Evolutionary conservation across 352 stramenopile genomes (phyloP), one percentile per base, ranked within the genome.

Genomic region (Pythium rishiriense): DNA sequence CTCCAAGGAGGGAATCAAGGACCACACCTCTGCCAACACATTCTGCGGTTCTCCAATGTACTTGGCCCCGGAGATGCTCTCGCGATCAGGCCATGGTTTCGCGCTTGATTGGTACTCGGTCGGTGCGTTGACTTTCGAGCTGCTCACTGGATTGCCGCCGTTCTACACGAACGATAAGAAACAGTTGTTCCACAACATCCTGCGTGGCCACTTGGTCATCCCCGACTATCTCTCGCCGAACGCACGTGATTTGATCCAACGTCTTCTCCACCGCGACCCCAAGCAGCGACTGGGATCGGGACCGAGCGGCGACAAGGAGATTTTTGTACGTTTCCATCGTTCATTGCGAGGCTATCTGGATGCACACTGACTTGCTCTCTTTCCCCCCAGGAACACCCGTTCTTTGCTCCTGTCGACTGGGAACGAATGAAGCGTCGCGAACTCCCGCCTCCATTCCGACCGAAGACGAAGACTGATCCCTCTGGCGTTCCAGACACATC

Each of bases 121-220:
- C 6, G 86, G 86, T 48, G 84, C 84, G 1, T 64, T 94, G 43
- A 64, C 91, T 19, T 93, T 92, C 63, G 85, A 94, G 70, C 48
- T 94, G 43, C 71, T 94, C 14, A 94, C 85, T n/a, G 83, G 85
- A 26, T 72, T 93, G 7, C 83, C 85, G n/a, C 85, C 85, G 37
- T 94, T 92, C 64, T 94, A 93, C 75, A 92, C 83, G 59, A 93
- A 93, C 68, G 84, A 93, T 68, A 92, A 93, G 76, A 93, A 95
- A 62, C 84, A 93, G 61, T 66, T 95, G n/a, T 95, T 95, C 70
- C 86, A 95, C 78, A 95, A 95, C 72, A 95, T 95, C 64, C 66
- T 95, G 3, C 86, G 83, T 54, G 84, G 86, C 10, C 81, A 95
- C 62, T 43, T 95, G 29, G 83, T 87, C 24, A 91, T 95, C 43